Evolutionary conservation across 2,329 filamentous ascomycete genomes (phyloP).

Genomic region (Colletotrichum kahawae): DNA sequence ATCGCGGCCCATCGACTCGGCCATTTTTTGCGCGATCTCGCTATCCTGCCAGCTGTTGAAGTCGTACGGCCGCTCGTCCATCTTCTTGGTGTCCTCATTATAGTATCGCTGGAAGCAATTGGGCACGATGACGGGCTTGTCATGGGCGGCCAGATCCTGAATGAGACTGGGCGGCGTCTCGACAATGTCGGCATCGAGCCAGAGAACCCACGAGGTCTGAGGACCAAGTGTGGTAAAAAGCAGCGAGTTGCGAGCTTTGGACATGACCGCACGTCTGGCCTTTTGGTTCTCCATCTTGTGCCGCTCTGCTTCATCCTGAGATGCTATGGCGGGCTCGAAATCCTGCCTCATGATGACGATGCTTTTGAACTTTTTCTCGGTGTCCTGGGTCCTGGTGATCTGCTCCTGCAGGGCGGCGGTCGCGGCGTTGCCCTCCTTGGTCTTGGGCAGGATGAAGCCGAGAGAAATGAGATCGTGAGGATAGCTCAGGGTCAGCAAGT

Average conservation of each 20-base stretch:
- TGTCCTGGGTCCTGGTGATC: conserved; percentile 84
- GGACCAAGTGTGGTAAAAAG: conserved; percentile 95
- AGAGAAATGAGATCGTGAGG: conserved; percentile 94
- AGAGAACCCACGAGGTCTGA: conserved; percentile 92
- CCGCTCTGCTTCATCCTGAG: conserved; percentile 85
- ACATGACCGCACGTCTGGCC: conserved; percentile 84
- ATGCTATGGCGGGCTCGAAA: conserved; percentile 80
- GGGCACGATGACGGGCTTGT: conserved; percentile 90
- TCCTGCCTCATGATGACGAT: conserved; percentile 96
- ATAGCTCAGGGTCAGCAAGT: conserved; percentile 81
- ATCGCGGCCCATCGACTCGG: conserved; percentile 81
- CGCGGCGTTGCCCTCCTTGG: conserved; percentile 86
- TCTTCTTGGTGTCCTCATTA: conserved; percentile 70
- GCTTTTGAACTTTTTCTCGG: conserved; percentile 84
- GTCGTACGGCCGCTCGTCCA: conserved; percentile 86
- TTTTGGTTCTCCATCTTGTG: conserved; percentile 95
- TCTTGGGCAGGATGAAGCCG: conserved; percentile 96
- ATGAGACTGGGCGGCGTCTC: conserved; percentile 87
- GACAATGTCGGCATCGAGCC: conserved; percentile 91
- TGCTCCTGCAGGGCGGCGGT: conserved; percentile 83
- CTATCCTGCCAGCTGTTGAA: conserved; percentile 98
- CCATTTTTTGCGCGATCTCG: conserved; percentile 76
- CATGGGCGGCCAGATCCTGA: conserved; percentile 85
- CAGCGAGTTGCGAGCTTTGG: conserved; percentile 89
- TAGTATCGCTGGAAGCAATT: conserved; percentile 93